phyloP scores from a whole-genome alignment of 345 rosid species.

The Euphorbia lathyris region DNA sequence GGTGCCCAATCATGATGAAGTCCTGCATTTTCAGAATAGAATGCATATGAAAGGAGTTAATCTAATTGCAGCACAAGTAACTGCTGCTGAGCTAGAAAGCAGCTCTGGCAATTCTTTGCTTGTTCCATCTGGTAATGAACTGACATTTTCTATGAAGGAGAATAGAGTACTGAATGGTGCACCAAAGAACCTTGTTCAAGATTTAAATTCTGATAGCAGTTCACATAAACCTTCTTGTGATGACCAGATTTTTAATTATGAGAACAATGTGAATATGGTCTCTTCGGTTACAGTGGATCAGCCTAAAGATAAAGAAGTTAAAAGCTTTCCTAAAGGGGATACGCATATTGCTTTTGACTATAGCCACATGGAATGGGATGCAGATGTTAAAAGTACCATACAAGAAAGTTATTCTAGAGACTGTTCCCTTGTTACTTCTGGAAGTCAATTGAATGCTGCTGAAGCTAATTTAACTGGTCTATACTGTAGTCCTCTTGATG shows the following conservation, averaged over 20 bases:
- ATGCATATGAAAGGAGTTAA: constrained; percentile 15
- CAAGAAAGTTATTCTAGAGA: constrained; percentile 21
- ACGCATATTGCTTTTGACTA: constrained; percentile 12
- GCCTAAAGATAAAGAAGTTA: constrained; percentile 13
- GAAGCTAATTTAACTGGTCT: constrained; percentile 16
- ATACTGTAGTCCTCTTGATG: constrained; percentile 21
- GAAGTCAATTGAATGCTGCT: constrained; percentile 8
- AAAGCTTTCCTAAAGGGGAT: constrained; percentile 15
- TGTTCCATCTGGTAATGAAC: constrained; percentile 17
- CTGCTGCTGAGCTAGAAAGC: constrained; percentile 17
- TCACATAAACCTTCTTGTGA: constrained; percentile 7
- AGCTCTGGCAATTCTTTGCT: constrained; percentile 6
- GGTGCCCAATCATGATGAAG: constrained; percentile 14
- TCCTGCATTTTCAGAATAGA: constrained; percentile 3
- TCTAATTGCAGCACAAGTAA: not conserved
- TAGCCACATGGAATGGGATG: constrained; percentile 15
- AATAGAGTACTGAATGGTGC: constrained; percentile 11
- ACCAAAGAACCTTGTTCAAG: constrained; percentile 20
- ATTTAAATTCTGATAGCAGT: constrained; percentile 20
- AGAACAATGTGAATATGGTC: constrained; percentile 16
- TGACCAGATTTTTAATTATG: constrained; percentile 15
- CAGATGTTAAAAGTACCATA: constrained; percentile 16
- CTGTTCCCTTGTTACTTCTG: constrained; percentile 10
- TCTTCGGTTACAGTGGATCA: constrained; percentile 1
- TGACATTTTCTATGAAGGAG: constrained; percentile 9